These are phyloP conservation scores for Anaeromyces robustus DNA, from an alignment of 192 early-diverging fungal genomes.

Conservation along the genomic window DNA sequence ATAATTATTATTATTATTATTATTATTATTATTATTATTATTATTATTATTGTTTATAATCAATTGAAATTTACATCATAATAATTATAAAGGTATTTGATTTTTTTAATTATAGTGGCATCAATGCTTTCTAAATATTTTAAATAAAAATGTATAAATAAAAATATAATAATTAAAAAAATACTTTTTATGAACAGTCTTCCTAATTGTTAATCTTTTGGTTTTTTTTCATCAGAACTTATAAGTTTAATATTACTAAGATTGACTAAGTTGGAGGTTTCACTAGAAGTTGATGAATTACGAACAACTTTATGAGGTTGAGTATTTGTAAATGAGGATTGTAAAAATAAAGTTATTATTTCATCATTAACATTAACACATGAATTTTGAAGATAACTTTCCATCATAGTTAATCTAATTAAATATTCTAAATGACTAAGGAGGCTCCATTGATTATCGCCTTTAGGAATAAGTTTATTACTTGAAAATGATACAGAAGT, in stretches of 20 bases:
- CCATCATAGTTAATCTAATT: background rate
- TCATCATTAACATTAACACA: background rate
- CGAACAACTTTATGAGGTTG: background rate
- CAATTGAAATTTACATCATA: background rate
- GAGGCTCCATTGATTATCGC: background rate
- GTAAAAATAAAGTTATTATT: background rate
- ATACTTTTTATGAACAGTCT: background rate
- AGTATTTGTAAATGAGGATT: background rate
- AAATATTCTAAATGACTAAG: background rate
- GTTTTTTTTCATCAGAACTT: too few species aligned
- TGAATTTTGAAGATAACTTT: background rate
- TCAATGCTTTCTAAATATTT: background rate
- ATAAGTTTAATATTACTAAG: too few species aligned
- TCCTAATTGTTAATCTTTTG: background rate
- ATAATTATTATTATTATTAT: too few species aligned
- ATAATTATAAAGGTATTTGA: background rate
- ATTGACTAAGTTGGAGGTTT: background rate
- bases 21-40: too few species aligned
- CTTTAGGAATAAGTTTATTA: too few species aligned
- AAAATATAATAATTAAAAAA: background rate
- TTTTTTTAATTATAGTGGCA: background rate
- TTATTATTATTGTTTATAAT: too few species aligned
- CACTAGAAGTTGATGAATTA: background rate
- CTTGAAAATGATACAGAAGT: too few species aligned
- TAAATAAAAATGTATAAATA: background rate